phyloP scores from a whole-genome alignment of 2,329 filamentous ascomycete genomes.

The Colletotrichum destructivum region DNA sequence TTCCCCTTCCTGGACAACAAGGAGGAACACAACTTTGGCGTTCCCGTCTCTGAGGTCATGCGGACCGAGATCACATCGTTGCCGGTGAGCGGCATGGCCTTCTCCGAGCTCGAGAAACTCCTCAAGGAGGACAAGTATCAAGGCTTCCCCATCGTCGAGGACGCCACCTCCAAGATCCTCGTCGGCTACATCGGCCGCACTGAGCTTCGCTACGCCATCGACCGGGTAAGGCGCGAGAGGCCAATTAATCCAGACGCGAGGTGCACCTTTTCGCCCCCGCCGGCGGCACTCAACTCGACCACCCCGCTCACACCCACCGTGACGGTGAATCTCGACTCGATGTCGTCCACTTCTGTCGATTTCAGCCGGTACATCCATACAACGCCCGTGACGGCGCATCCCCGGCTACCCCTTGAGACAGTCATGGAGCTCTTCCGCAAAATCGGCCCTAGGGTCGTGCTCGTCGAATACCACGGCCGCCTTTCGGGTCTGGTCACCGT shows the following conservation, averaged over 20 bases:
- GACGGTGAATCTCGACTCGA: constrained; percentile 71
- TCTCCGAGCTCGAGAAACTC: constrained; percentile 83
- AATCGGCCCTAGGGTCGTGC: constrained; percentile 92
- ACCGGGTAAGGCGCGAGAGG: constrained; percentile 81
- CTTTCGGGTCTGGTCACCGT: constrained; percentile 91
- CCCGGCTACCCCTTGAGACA: constrained; percentile 91
- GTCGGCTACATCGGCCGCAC: constrained; percentile 94
- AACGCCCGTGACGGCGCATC: constrained; percentile 92
- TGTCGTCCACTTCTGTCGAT: constrained; percentile 75
- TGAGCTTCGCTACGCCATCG: constrained; percentile 91
- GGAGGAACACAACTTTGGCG: constrained; percentile 96
- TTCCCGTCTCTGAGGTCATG: constrained; percentile 94
- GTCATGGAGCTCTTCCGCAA: constrained; percentile 99
- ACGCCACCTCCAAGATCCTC: constrained; percentile 77
- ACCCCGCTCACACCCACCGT: constrained; percentile 61
- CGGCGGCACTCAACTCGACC: constrained; percentile 47
- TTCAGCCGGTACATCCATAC: constrained; percentile 91
- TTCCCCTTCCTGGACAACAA: constrained; percentile 98
- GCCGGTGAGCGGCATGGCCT: constrained; percentile 79
- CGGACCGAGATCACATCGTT: constrained; percentile 81
- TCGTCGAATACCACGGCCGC: constrained; percentile 90
- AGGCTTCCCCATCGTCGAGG: constrained; percentile 92
- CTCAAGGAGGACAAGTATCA: constrained; percentile 87
- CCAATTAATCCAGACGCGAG: constrained; percentile 76
- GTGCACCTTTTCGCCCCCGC: constrained; percentile 78